Evolutionary conservation across 257 asterid genomes (phyloP), one percentile per base, ranked within the genome.

Genomic region (Salvia splendens): DNA sequence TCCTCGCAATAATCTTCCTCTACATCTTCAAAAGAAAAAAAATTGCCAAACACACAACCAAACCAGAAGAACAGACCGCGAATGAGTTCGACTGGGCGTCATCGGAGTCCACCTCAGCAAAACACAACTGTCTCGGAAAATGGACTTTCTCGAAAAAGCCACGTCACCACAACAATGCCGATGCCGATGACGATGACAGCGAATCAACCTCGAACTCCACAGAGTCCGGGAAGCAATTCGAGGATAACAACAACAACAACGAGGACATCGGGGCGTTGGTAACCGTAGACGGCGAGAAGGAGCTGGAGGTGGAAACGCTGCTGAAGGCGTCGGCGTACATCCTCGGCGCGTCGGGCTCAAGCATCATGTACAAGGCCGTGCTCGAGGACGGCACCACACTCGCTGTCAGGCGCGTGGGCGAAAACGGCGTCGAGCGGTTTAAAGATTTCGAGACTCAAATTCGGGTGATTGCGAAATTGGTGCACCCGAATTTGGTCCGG

Each of bases 321-420:
- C 90, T 94, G 0, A 91, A 91, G 47, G 97, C 97, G 0, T 94
- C 99, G 5, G 99, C 99, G 0, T 94, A 94, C 61, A 88, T 91
- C 16, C 58, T 94, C 59, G 99, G 97, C 0, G 95, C 97, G 0
- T 88, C 95, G 15, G 99, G 97, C 1, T 87, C 99, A 0, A 91
- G 96, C 68, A 94, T 94, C 67, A 80, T 94, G 93, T 94, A 94
- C 84, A 94, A 94, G 81, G 96, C 99, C 0, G 96, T 94, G 63
- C 80, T 94, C 0, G 95, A 91, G 52, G 96, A 91, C 45, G 97
- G 99, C 0, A 77, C 95, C 0, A 78, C 88, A 0, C 50, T 91
- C 7, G 99, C 99, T 0, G 99, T 94, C 38, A 82, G 99, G 11
- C 52, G 99, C 11, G 85, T 94, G 5, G 99, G 97, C 0, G 99